Base-by-base conservation (phyloP, 2,329 filamentous ascomycete genomes). In the Chalaropsis thielavioides region DNA sequence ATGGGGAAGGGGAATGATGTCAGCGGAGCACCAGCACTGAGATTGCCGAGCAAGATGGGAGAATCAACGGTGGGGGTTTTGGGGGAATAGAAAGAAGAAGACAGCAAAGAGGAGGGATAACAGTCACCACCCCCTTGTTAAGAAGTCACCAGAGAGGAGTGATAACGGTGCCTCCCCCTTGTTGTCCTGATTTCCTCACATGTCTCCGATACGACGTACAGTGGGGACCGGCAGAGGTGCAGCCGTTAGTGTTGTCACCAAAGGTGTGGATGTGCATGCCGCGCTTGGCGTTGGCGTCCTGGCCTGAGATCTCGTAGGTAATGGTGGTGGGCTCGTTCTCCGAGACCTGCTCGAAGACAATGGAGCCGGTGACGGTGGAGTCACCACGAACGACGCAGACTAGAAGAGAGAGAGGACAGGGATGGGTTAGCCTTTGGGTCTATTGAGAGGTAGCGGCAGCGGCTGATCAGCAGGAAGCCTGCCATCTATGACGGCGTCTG, bases 181-280 rank as follows among this genome's bases (percentile, higher is more conserved):
- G 3, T 6, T 31, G 31, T 13, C 41, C 40, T 15, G 40, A 7
- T 41, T n/a, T n/a, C 17, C 41, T 11, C 11, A 41, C 15, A 10
- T n/a, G 41, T 43, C 38, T 31, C n/a, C 15, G 61, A 79, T 31
- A 5, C 15, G 61, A 79, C 89, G 76, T 81, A 95, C 91, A 99
- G 83, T 99, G 94, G 78, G 94, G 92, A 64, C 94, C 94, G 71
- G 94, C 94, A 71, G 89, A 95, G 70, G 92, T 97, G 89, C 94
- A 99, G 77, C 94, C 94, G 80, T 99, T 99, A 83, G 94, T 97
- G 85, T 97, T 97, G 84, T 97, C 94, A 76, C 94, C 94, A 74
- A 96, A 99, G 77, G 94, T 90, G 83, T 99, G 94, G 75, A 99
- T 87, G 83, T 99, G 94, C 84, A 97, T 91, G 78, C 90, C 94